Conservation (phyloP, 345 rosid genomes). For the Lagerstroemia speciosa region DNA sequence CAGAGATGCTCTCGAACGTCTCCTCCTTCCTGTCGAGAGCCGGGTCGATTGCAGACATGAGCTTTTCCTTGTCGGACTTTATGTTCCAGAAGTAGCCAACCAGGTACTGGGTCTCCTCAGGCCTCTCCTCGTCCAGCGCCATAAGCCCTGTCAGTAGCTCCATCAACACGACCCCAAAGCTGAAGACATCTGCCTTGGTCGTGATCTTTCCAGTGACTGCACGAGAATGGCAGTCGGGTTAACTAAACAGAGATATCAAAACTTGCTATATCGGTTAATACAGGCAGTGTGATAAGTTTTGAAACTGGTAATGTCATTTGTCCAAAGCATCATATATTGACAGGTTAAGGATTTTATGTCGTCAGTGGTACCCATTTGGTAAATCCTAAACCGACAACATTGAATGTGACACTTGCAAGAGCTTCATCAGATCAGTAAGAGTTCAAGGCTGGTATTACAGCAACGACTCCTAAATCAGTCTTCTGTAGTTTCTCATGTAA, state of each 20-base stretch:
- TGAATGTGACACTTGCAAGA: not conserved
- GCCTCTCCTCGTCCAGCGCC: conserved; percentile 63
- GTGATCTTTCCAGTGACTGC: conserved; percentile 73
- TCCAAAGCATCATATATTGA: too few relatives aligned
- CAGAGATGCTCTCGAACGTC: conserved; percentile 42
- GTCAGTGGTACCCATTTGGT: not conserved
- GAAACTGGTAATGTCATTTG: too few relatives aligned
- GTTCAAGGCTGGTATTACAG: not conserved
- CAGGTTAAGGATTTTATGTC: not conserved
- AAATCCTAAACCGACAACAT: not conserved
- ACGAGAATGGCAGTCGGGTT: not conserved
- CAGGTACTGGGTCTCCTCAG: conserved; percentile 67
- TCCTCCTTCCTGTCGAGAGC: conserved; percentile 41
- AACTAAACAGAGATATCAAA: too few relatives aligned
- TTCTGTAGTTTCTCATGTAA: too few relatives aligned
- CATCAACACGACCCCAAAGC: conserved; percentile 71
- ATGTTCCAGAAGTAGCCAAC: conserved; percentile 70
- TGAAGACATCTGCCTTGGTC: conserved; percentile 68
- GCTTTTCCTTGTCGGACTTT: conserved; percentile 44
- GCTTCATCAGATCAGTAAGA: not conserved
- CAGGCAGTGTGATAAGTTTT: too few relatives aligned
- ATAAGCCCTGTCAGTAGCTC: conserved; percentile 60
- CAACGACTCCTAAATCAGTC: not conserved
- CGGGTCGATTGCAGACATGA: conserved; percentile 50
- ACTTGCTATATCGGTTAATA: too few relatives aligned